phyloP scores from a whole-genome alignment of 345 rosid genomes.

The Pugionium cornutum region DNA sequence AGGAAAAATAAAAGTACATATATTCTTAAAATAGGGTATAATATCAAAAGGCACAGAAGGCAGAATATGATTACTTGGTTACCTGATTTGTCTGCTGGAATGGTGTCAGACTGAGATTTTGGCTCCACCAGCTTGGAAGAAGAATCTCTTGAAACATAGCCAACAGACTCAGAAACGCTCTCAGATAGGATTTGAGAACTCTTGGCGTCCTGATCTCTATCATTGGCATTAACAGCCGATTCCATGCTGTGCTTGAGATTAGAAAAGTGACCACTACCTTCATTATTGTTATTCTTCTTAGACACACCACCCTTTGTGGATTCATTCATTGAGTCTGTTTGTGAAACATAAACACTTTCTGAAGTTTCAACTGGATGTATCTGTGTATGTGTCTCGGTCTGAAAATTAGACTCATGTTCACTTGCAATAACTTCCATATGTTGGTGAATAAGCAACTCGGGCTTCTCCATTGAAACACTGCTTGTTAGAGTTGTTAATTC shows the following conservation, averaged over 20 bases:
- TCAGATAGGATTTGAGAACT: slow-evolving; percentile 31
- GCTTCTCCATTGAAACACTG: slow-evolving; percentile 28
- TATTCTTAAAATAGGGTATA: slow-evolving; percentile 9
- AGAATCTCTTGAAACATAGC: slow-evolving; percentile 26
- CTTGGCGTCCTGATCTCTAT: slow-evolving; percentile 29
- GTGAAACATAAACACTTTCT: slow-evolving; percentile 30
- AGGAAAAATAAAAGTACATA: not conserved
- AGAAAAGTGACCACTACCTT: slow-evolving; percentile 29
- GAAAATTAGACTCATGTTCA: slow-evolving; percentile 38
- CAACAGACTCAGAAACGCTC: slow-evolving; percentile 34
- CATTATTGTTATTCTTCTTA: slow-evolving; percentile 31
- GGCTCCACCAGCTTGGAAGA: slow-evolving; percentile 40
- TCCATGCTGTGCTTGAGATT: slow-evolving; percentile 38
- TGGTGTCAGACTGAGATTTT: slow-evolving; percentile 41
- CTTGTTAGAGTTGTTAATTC: slow-evolving; percentile 25
- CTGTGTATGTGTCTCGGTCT: slow-evolving; percentile 30
- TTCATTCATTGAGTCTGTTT: slow-evolving; percentile 34
- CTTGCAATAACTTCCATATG: slow-evolving; percentile 29
- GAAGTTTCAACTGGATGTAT: slow-evolving; percentile 33
- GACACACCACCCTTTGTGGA: slow-evolving; percentile 28
- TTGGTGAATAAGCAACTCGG: slow-evolving; percentile 31
- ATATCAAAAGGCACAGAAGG: slow-evolving; percentile 11
- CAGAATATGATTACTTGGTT: slow-evolving; percentile 46
- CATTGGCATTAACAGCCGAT: slow-evolving; percentile 39
- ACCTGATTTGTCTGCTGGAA: slow-evolving; percentile 48